Base-by-base conservation (phyloP, 208 protist species). In the Leishmania aethiopica region DNA sequence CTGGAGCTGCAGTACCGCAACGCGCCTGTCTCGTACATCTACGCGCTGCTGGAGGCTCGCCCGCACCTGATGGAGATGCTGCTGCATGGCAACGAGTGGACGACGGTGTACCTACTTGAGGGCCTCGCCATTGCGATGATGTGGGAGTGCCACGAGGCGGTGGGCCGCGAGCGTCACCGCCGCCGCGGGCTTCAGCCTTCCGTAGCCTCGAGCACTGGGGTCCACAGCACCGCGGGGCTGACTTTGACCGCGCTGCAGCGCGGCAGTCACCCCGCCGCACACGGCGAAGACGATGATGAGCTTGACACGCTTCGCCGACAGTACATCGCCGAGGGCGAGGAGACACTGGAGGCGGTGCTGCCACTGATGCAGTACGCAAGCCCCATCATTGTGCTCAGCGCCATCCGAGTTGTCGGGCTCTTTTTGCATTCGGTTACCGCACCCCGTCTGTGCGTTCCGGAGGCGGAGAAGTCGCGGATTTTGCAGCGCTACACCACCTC, bases 51-150 rank as follows among this genome's bases (percentile, higher is more conserved):
- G 40, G 82, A 84, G 17, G 98, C 91, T 40, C 78, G 98, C 1
- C 84, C 90, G 19, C 98, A 98, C 83, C 82, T 99, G 13, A 83
- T 99, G 11, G 86, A 93, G 35, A 95, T 96, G 49, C 85, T 99
- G 35, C 93, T 96, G 73, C 93, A 98, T 45, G 98, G 92, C 87
- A 98, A 94, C 5, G 99, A 99, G 88, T 99, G 99, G 99, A 96
- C 98, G 47, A 98, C 99, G 80, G 85, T 99, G 71, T 99, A 99
- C 86, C 96, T 99, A 47, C 79, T 99, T 3, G 98, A 99, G 86
- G 92, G 96, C 37, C 71, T 99, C 4, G 91, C 95, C 13, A 83
- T 89, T 8, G 70, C 40, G n/a, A 85, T 88, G 80, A 84, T 79
- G 80, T 84, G 80, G 80, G 80, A 84, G 67, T 84, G 80, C 55